Conservation (phyloP, 2,329 filamentous ascomycete genomes). For the Penicillium sp. region DNA sequence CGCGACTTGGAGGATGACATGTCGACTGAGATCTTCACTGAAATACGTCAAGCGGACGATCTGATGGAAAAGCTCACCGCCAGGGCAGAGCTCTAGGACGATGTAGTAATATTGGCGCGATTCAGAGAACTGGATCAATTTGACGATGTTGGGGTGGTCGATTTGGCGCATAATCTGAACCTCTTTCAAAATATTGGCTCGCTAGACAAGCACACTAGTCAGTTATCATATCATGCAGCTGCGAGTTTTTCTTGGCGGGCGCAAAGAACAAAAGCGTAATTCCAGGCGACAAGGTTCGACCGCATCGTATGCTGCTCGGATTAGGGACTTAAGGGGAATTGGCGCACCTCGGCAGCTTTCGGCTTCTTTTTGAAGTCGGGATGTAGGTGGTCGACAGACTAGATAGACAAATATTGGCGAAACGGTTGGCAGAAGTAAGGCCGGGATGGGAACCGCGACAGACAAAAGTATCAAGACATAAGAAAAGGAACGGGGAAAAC, state of each 20-base stretch:
- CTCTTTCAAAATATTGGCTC: conserved; percentile 97
- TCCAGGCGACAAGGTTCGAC: conserved; percentile 7
- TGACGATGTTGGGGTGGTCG: conserved; percentile 95
- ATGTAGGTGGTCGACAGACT: conserved; percentile 92
- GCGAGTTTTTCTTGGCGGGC: not conserved
- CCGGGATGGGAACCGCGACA: not conserved
- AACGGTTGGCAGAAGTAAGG: conserved; percentile 32
- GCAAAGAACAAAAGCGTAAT: conserved; percentile 1
- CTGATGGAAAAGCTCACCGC: conserved; percentile 96
- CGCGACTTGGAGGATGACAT: conserved; percentile 95
- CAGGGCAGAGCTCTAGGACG: conserved; percentile 89
- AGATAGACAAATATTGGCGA: conserved; percentile 59
- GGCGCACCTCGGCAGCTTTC: conserved; percentile 95
- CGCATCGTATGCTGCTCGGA: conserved; percentile 19
- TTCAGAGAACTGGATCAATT: conserved; percentile 91
- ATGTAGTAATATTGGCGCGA: conserved; percentile 97
- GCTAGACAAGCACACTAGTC: conserved; percentile 57
- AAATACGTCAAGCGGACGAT: conserved; percentile 98
- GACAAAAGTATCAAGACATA: not conserved
- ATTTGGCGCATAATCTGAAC: conserved; percentile 98
- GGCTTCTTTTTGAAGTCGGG: conserved; percentile 94
- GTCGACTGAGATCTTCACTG: conserved; percentile 90
- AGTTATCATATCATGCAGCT: not conserved
- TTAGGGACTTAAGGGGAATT: conserved; percentile 17
- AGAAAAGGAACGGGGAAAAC: conserved; percentile 26